phyloP scores from a whole-genome alignment of 345 rosid species.

The Cochlearia excelsa region DNA sequence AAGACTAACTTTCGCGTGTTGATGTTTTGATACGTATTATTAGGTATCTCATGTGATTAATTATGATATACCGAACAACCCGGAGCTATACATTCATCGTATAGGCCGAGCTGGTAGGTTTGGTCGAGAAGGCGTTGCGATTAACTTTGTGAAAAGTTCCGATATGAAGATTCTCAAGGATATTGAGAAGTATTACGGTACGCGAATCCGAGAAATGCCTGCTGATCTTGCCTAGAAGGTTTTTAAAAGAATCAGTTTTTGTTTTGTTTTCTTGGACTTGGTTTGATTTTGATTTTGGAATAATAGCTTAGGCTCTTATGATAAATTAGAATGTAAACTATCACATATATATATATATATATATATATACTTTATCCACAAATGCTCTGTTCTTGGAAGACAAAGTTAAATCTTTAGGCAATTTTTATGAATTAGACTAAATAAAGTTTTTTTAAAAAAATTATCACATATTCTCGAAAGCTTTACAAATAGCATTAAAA shows the following conservation, averaged over 20 bases:
- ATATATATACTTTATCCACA: too few species aligned
- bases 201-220: constrained; percentile 84
- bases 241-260: constrained; percentile 6
- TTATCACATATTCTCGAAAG: too few species aligned
- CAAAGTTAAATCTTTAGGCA: too few species aligned
- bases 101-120: constrained; percentile 97
- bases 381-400: too few species aligned
- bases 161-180: constrained; percentile 78
- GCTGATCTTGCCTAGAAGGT: constrained; percentile 58
- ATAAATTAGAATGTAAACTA: too few species aligned
- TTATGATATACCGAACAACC: constrained; percentile 88
- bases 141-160: constrained; percentile 77
- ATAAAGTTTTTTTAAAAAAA: too few species aligned
- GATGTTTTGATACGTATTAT: neutral
- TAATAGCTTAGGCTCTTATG: too few species aligned
- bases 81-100: constrained; percentile 93
- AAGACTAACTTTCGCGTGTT: neutral
- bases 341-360: too few species aligned
- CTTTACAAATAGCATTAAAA: too few species aligned
- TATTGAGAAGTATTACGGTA: constrained; percentile 73
- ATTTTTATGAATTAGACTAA: too few species aligned
- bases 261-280: constrained; percentile 8
- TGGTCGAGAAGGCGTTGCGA: constrained; percentile 94
- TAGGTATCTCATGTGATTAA: constrained; percentile 94
- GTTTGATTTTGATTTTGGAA: too few species aligned